phyloP scores from a whole-genome alignment of 495 filamentous ascomycete genomes.

The Poronia punctata region DNA sequence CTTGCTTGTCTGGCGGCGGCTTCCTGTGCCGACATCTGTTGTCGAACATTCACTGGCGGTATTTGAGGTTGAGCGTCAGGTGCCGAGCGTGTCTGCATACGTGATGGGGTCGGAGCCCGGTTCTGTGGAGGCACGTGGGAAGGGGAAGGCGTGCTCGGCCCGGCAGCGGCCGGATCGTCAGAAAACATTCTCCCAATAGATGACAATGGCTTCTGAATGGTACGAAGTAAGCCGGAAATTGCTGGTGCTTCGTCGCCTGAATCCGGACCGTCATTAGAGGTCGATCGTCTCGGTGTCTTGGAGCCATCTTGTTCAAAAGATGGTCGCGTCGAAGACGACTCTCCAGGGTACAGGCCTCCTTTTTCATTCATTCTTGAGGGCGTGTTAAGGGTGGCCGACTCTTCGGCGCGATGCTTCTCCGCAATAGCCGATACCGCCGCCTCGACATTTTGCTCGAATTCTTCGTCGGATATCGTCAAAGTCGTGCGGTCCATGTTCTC shows the following conservation, averaged over 20 bases:
- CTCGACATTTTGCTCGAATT: constrained; percentile 93
- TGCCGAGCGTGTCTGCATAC: constrained; percentile 53
- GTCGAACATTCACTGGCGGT: constrained; percentile 23
- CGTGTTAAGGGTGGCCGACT: constrained; percentile 28
- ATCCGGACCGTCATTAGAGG: constrained; percentile 41
- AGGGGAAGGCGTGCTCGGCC: constrained; percentile 45
- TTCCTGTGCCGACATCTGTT: constrained; percentile 65
- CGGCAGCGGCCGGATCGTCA: constrained; percentile 53
- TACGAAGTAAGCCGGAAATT: constrained; percentile 77
- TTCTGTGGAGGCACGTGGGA: constrained; percentile 48
- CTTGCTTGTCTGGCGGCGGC: constrained; percentile 90
- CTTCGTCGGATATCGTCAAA: constrained; percentile 86
- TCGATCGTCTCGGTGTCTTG: constrained; percentile 31
- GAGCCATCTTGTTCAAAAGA: constrained; percentile 41
- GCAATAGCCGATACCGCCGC: constrained; percentile 94
- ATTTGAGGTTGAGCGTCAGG: constrained; percentile 41
- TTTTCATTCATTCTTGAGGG: constrained; percentile 53
- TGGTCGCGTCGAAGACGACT: constrained; percentile 25
- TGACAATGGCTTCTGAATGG: constrained; percentile 84
- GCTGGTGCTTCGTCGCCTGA: constrained; percentile 63
- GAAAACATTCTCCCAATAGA: constrained; percentile 98
- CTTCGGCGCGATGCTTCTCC: constrained; percentile 63
- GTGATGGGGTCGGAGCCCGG: constrained; percentile 32
- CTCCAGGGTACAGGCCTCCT: constrained; percentile 40
- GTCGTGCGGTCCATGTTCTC: constrained; percentile 92